phyloP scores from a whole-genome alignment of 352 stramenopile genomes.

The Pythium monospermum region DNA sequence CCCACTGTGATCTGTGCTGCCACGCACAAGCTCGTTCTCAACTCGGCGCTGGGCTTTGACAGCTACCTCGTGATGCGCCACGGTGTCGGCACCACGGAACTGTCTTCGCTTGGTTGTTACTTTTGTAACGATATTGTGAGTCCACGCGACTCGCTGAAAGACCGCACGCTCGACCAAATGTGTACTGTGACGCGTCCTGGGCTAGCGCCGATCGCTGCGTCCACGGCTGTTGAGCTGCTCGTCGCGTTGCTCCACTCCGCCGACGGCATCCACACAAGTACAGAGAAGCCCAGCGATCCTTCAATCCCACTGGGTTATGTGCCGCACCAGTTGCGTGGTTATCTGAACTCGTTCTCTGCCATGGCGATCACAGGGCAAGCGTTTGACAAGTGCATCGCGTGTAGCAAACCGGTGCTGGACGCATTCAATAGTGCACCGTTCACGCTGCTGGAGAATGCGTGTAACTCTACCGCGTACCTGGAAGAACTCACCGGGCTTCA shows the following conservation, averaged over 20 bases:
- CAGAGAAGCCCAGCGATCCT: constrained; percentile 47
- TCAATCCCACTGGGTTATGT: constrained; percentile 76
- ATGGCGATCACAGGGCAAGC: constrained; percentile 83
- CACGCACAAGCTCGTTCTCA: constrained; percentile 89
- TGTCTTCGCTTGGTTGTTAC: constrained; percentile 92
- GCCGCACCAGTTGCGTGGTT: constrained; percentile 95
- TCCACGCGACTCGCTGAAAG: constrained; percentile 94
- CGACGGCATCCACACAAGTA: constrained; percentile 59
- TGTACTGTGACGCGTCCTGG: constrained; percentile 98
- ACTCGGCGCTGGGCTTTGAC: constrained; percentile 90
- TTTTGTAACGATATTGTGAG: constrained; percentile 99
- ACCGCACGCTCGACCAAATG: constrained; percentile 99
- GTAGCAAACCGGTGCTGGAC: constrained; percentile 85
- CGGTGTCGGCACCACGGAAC: constrained; percentile 41
- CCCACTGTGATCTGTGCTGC: constrained; percentile 94
- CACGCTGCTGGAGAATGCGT: constrained; percentile 51
- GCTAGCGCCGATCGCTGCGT: constrained; percentile 89
- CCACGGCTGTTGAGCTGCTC: constrained; percentile 95
- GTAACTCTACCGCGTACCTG: constrained; percentile 64
- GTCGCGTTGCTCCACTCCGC: constrained; percentile 94
- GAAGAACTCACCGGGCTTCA: constrained; percentile 77
- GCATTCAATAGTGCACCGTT: constrained; percentile 63
- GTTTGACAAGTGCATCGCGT: constrained; percentile 96
- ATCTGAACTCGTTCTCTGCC: constrained; percentile 88
- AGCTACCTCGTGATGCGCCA: constrained; percentile 98